Evolutionary conservation across 805 yeast genomes (phyloP).

Genomic region (Cyberlindnera saturnus): DNA sequence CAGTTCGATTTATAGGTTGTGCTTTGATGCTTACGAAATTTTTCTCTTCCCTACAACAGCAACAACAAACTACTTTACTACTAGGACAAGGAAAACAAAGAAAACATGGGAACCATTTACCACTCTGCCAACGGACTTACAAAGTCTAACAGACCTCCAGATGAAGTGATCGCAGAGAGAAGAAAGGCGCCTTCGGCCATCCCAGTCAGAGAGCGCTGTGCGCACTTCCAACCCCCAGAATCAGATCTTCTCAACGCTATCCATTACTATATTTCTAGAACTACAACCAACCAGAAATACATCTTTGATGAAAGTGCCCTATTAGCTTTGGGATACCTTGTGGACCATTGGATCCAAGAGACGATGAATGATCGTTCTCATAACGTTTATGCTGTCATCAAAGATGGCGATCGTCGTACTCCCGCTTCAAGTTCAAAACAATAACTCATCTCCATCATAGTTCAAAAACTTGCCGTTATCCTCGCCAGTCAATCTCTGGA

Average conservation of each 20-base stretch:
- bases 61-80: neutral
- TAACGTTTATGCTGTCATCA: slow-evolving; percentile 4
- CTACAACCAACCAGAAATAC: slow-evolving; percentile 20
- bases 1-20: too few relatives aligned
- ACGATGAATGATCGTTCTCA: slow-evolving; percentile 1
- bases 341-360: slow-evolving; percentile 33
- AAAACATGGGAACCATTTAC: neutral
- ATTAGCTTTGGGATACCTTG: slow-evolving; percentile 28
- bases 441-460: slow-evolving; percentile 12
- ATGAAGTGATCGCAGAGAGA: slow-evolving; percentile 1
- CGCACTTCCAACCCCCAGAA: slow-evolving; percentile 15
- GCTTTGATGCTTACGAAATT: too few relatives aligned
- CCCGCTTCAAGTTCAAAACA: slow-evolving; percentile 7
- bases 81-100: too few relatives aligned
- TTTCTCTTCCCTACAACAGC: neutral
- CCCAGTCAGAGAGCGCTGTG: slow-evolving; percentile 16
- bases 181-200: slow-evolving; percentile 6
- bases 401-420: neutral
- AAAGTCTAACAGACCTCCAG: neutral
- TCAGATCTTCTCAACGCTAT: slow-evolving; percentile 26
- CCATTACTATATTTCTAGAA: slow-evolving; percentile 28
- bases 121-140: neutral
- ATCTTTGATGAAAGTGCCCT: slow-evolving; percentile 32
- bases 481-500: slow-evolving; percentile 5
- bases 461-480: slow-evolving; percentile 19